Evolutionary conservation across 257 asterid genomes (phyloP), one percentile per base, ranked within the genome.

Genomic region (Knoxia roxburghii): DNA sequence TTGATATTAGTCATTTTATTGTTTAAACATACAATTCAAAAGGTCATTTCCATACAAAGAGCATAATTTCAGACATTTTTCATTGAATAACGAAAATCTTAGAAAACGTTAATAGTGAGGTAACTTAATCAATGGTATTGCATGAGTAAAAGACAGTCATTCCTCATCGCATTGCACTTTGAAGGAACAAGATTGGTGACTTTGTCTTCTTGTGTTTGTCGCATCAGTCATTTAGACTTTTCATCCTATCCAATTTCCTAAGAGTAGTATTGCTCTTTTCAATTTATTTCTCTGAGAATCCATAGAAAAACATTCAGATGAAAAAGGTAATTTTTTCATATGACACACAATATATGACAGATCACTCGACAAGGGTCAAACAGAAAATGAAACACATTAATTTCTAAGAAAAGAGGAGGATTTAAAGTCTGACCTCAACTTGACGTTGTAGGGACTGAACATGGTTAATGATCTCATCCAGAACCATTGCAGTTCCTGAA

Each of bases 391-490:
- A 26, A 10, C 40, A 15, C 32, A 60, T 65, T 54, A 69, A 65
- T 58, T 43, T 24, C 43, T 27, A 71, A 68, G 9, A n/a, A 46
- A 55, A 35, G 65, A 58, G 75, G 23, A 59, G 71, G 40, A 54
- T 14, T 53, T 23, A 12, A 64, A 70, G 59, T 30, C 85, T 74
- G 69, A 89, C 98, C 98, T 91, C 98, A 71, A 91, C 98, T 79
- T 91, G 95, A n/a, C 95, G 90, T 70, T 91, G 98, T 70, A 91
- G 88, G 32, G 83, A 80, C 74, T 91, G 98, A 46, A 91, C 98
- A 33, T 91, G 98, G 81, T 91, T 91, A 48, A 91, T 91, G 79
- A 91, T 91, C 83, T 89, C 98, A 84, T 91, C 96, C 82, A 91
- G 82, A 69, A 91, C 96, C 90, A 89, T 77, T 76, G 98, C 96